A percentile compares a stretch with the other conserved stretches of the same genome.
These are phyloP conservation scores for Microdochium paspali DNA, from an alignment of 2,329 filamentous ascomycete genomes.

Conservation along the genomic window DNA sequence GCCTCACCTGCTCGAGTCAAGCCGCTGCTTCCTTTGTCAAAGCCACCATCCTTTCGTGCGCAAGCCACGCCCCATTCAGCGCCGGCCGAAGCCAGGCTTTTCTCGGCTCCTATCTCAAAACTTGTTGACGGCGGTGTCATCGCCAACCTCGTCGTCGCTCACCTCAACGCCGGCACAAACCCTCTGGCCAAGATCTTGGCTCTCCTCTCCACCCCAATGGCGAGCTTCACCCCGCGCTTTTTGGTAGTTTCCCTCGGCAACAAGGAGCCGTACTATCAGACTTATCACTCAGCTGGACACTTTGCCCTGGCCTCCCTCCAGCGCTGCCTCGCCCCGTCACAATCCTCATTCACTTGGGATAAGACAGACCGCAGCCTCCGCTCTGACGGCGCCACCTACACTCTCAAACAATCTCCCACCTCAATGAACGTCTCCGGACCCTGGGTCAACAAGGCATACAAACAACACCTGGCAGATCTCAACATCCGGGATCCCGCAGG, in stretches of 20 bases:
- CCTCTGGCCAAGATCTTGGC: neutral
- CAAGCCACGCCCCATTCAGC: too few relatives aligned
- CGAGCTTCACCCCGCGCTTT: constrained; percentile 37
- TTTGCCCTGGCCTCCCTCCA: constrained; percentile 57
- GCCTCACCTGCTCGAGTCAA: too few relatives aligned
- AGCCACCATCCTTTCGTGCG: too few relatives aligned
- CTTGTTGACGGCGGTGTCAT: too few relatives aligned
- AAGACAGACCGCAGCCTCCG: constrained; percentile 38
- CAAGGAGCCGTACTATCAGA: constrained; percentile 62
- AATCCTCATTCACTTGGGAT: constrained; percentile 39
- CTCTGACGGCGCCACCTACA: constrained; percentile 42
- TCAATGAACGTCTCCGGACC: constrained; percentile 81
- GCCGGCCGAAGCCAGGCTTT: too few relatives aligned
- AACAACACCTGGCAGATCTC: constrained; percentile 36
- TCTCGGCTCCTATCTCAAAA: too few relatives aligned
- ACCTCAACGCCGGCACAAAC: neutral
- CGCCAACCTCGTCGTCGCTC: too few relatives aligned
- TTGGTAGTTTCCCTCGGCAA: constrained; percentile 87
- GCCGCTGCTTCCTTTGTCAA: too few relatives aligned
- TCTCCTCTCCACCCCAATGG: neutral
- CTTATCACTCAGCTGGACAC: constrained; percentile 83
- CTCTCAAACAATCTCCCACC: constrained; percentile 64
- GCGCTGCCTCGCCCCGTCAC: constrained; percentile 30
- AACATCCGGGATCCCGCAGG: constrained; percentile 12
- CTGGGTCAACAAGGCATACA: constrained; percentile 59